Conservation (phyloP, 257 asterid species). For the Marsdenia floribunda region DNA sequence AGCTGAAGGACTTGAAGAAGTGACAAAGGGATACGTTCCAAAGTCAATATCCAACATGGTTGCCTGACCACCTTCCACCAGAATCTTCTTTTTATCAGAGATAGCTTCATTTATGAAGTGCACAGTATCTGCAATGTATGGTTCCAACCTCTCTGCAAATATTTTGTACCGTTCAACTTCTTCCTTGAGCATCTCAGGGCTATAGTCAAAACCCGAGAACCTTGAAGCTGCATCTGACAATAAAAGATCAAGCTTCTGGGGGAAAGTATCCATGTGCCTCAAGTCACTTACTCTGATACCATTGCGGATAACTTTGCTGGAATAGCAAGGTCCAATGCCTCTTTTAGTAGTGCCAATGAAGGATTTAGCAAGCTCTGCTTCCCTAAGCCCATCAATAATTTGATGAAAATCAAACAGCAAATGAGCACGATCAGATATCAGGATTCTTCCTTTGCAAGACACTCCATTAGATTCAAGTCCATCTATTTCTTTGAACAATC, state of each 20-base stretch:
- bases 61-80: slow-evolving; percentile 99
- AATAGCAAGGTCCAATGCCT: slow-evolving; percentile 95
- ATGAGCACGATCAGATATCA: slow-evolving; percentile 93
- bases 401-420: slow-evolving; percentile 90
- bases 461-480: slow-evolving; percentile 83
- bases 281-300: slow-evolving; percentile 88
- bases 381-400: slow-evolving; percentile 79
- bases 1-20: slow-evolving; percentile 96
- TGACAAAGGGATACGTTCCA: slow-evolving; percentile 95
- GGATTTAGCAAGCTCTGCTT: slow-evolving; percentile 84
- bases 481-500: slow-evolving; percentile 76
- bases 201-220: slow-evolving; percentile 60
- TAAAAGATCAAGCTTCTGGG: slow-evolving; percentile 80
- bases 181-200: slow-evolving; percentile 78
- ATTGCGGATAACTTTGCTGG: slow-evolving; percentile 90
- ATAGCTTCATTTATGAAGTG: slow-evolving; percentile 78
- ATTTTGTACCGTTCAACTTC: slow-evolving; percentile 77
- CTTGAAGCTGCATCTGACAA: slow-evolving; percentile 85
- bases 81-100: slow-evolving; percentile 52
- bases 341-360: slow-evolving; percentile 93
- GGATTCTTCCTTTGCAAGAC: slow-evolving; percentile 74
- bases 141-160: slow-evolving; percentile 88
- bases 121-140: slow-evolving; percentile 78
- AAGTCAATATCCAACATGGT: slow-evolving; percentile 94
- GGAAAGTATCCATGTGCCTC: slow-evolving; percentile 95